Evolutionary conservation across 2,329 filamentous ascomycete species (phyloP).

Genomic region (Clarireedia monteithiana): DNA sequence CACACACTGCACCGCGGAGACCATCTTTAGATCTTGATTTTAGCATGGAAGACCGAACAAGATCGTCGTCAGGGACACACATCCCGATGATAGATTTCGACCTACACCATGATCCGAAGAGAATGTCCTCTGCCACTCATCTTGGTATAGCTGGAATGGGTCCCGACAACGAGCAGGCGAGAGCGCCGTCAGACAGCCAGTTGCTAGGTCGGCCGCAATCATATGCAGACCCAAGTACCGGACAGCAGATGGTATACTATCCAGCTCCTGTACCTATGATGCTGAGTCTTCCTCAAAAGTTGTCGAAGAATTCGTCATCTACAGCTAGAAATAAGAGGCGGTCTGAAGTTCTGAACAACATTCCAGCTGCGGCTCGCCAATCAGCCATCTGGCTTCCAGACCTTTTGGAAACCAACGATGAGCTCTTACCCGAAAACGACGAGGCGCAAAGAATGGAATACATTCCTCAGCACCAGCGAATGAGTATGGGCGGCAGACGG

Average conservation of each 20-base stretch:
- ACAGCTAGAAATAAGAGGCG: conserved; percentile 60
- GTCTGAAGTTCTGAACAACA: conserved; percentile 62
- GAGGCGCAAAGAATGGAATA: conserved; percentile 24
- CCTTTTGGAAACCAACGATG: conserved; percentile 23
- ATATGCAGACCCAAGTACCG: conserved; percentile 56
- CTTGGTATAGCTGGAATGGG: conserved; percentile 27
- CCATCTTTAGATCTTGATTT: conserved; percentile 8
- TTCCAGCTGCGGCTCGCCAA: conserved; percentile 41
- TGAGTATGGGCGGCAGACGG: conserved; percentile 26
- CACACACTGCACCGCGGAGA: conserved; percentile 47
- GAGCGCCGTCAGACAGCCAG: conserved; percentile 9
- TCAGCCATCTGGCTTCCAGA: conserved; percentile 31
- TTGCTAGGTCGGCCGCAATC: conserved; percentile 40
- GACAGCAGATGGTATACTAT: conserved; percentile 85
- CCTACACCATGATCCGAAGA: conserved; percentile 6
- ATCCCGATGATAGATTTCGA: not conserved
- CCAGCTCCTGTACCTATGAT: conserved; percentile 90
- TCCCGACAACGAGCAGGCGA: conserved; percentile 6
- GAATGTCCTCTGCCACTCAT: conserved; percentile 10
- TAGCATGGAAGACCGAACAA: not conserved
- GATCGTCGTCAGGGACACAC: not conserved
- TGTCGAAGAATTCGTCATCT: conserved; percentile 66
- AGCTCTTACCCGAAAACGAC: conserved; percentile 17
- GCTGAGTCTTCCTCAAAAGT: conserved; percentile 82
- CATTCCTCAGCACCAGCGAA: conserved; percentile 28